Conservation (phyloP, 164 flowering plant genomes). For the Sextonia rubra region DNA sequence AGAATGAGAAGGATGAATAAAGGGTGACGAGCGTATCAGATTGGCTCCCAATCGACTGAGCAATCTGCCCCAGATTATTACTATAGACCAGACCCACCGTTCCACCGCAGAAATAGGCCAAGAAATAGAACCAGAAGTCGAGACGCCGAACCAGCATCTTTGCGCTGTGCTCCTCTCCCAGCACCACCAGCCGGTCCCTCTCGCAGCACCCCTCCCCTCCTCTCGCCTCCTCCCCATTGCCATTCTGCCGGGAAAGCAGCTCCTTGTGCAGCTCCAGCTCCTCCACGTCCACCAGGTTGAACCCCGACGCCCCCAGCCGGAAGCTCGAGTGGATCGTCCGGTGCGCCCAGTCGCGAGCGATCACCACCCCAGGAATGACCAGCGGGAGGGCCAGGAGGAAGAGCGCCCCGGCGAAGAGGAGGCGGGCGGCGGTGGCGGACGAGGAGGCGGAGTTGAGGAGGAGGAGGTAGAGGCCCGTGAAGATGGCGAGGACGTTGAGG, state of each 20-base stretch:
- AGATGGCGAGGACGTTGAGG: slow-evolving; percentile 55
- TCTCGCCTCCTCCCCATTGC: background rate
- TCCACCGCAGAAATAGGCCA: slow-evolving; percentile 90
- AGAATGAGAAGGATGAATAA: slow-evolving; percentile 90
- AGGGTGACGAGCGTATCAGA: slow-evolving; percentile 59
- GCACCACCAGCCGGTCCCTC: slow-evolving; percentile 46
- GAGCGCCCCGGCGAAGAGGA: slow-evolving; percentile 63
- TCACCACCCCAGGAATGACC: slow-evolving; percentile 62
- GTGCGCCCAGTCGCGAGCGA: slow-evolving; percentile 56
- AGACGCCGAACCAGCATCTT: slow-evolving; percentile 39
- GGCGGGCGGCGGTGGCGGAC: slow-evolving; percentile 21
- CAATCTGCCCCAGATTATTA: slow-evolving; percentile 90
- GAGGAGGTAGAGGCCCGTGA: slow-evolving; percentile 79
- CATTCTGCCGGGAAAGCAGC: slow-evolving; percentile 32
- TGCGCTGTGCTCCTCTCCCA: slow-evolving; percentile 82
- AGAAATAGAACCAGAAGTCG: slow-evolving; percentile 91
- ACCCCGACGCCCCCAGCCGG: slow-evolving; percentile 44
- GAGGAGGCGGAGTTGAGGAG: slow-evolving; percentile 44
- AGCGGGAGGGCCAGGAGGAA: slow-evolving; percentile 59
- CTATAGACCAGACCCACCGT: slow-evolving; percentile 95
- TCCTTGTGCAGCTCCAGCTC: slow-evolving; percentile 75
- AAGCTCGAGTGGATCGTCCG: slow-evolving; percentile 47
- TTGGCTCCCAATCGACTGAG: slow-evolving; percentile 65
- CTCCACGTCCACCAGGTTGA: slow-evolving; percentile 62
- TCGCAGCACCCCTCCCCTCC: slow-evolving; percentile 13